These are phyloP conservation scores for Linum tenue DNA, from an alignment of 345 rosid genomes.

Conservation along the genomic window DNA sequence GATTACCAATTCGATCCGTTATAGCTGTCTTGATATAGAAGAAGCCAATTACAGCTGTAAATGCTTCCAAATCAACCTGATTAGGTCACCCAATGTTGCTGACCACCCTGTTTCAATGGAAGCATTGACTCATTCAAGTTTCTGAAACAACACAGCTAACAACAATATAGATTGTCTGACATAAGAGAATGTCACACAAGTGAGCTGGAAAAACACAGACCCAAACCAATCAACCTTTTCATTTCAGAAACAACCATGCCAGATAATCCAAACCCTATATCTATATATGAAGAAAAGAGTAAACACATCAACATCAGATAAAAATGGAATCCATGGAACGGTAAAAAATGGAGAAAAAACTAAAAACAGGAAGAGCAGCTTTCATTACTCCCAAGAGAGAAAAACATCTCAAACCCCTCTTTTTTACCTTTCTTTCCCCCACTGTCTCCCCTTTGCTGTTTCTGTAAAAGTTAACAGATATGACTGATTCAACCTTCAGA, in stretches of 20 bases:
- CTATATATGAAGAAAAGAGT: too few relatives aligned
- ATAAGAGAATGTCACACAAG: background rate
- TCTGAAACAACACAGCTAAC: background rate
- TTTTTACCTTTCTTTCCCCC: too few relatives aligned
- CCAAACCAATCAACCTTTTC: background rate
- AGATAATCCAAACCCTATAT: background rate
- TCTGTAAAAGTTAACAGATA: background rate
- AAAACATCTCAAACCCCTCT: background rate
- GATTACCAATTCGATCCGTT: background rate
- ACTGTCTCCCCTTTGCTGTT: background rate
- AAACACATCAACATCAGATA: background rate
- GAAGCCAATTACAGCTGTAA: background rate
- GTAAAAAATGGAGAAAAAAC: background rate
- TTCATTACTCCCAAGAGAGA: background rate
- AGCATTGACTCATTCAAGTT: background rate
- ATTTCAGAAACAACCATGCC: background rate
- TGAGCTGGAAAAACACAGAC: background rate
- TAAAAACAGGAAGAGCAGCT: background rate
- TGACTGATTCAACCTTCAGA: background rate
- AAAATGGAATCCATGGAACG: background rate
- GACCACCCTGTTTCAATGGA: background rate
- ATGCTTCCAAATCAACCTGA: background rate
- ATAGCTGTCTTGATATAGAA: background rate
- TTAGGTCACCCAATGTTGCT: background rate
- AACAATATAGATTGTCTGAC: background rate